These are phyloP conservation scores for Mortierella sp. DNA, from an alignment of 371 early-diverging fungal species.

Conservation along the genomic window DNA sequence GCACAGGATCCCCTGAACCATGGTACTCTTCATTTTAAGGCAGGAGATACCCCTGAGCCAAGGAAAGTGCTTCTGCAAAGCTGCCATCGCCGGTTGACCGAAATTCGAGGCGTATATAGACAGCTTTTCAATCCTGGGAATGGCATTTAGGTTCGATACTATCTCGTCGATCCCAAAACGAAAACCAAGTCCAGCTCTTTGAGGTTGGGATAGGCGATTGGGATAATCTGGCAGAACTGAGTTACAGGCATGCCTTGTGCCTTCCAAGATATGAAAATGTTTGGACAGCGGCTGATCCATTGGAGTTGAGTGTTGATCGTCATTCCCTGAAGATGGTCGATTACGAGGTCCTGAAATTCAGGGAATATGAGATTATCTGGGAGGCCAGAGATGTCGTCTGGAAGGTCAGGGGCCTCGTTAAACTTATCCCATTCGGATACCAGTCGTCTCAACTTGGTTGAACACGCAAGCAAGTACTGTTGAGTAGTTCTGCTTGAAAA, in stretches of 20 bases:
- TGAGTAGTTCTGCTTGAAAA: too few relatives aligned
- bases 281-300: constrained; percentile 40
- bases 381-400: too few relatives aligned
- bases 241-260: neutral
- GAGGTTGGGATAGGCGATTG: constrained; percentile 17
- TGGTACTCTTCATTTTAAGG: constrained; percentile 10
- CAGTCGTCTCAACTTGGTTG: too few relatives aligned
- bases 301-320: constrained; percentile 6
- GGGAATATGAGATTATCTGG: too few relatives aligned
- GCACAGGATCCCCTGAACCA: constrained; percentile 31
- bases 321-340: neutral
- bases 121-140: constrained; percentile 32
- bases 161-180: constrained; percentile 8
- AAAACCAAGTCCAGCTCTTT: constrained; percentile 9
- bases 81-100: constrained; percentile 1
- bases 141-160: constrained; percentile 13
- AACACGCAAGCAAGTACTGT: too few relatives aligned
- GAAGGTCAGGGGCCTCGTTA: too few relatives aligned
- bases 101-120: constrained; percentile 7
- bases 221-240: constrained; percentile 6
- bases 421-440: too few relatives aligned
- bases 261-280: constrained; percentile 24
- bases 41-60: constrained; percentile 29
- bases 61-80: constrained; percentile 27
- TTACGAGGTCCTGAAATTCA: constrained; percentile 22